These are phyloP conservation scores for Zygoascus tannicola DNA, from an alignment of 805 yeast species.

Conservation along the genomic window DNA sequence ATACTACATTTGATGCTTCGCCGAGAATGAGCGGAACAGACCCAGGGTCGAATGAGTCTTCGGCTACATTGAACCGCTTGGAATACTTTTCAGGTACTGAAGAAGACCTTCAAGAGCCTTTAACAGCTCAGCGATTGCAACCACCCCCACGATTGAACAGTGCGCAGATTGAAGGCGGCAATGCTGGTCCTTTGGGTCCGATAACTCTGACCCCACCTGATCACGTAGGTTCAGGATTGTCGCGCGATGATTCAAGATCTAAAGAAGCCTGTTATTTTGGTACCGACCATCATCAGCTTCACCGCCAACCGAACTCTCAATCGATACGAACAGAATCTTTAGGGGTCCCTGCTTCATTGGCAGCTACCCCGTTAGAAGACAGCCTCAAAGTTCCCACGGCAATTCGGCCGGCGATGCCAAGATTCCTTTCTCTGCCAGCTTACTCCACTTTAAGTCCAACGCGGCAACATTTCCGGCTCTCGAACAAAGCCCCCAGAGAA, in stretches of 20 bases:
- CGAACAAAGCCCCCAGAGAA: conserved; percentile 25
- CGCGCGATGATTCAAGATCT: not conserved
- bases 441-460: conserved; percentile 25
- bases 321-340: too few relatives aligned
- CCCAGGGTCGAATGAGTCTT: too few relatives aligned
- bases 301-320: too few relatives aligned
- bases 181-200: not conserved
- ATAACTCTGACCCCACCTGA: not conserved
- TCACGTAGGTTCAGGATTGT: not conserved
- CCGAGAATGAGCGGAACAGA: too few relatives aligned
- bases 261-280: not conserved
- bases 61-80: too few relatives aligned
- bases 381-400: not conserved
- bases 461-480: conserved; percentile 29
- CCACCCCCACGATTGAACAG: not conserved
- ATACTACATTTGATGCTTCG: not conserved
- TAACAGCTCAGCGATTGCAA: too few relatives aligned
- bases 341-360: not conserved
- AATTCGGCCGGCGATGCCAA: conserved; percentile 23
- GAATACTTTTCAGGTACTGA: too few relatives aligned
- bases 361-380: not conserved
- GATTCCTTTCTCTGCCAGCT: conserved; percentile 29
- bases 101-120: too few relatives aligned
- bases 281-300: not conserved
- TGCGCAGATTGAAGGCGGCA: too few relatives aligned